Base-by-base conservation (phyloP, 2,329 filamentous ascomycete genomes). In the Pseudocercospora fuligena region DNA sequence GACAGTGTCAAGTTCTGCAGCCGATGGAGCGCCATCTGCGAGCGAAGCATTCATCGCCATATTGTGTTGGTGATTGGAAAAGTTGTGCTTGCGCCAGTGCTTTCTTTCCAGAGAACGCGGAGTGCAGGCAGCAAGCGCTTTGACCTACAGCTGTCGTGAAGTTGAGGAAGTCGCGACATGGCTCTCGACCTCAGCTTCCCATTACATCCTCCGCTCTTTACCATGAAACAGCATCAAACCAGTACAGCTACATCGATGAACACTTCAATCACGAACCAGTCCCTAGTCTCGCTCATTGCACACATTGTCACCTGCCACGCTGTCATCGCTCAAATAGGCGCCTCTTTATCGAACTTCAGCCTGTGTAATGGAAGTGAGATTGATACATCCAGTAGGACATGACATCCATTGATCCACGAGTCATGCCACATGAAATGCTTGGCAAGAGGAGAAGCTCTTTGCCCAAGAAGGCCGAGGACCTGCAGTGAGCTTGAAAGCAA, bases 401-500 rank as follows among this genome's bases (percentile, higher is more conserved):
- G 27, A 27, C 27, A 3, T 27, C 3, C 27, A 27, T 6, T 27
- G 46, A 11, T 25, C 46, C 23, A 21, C 46, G n/a, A 25, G 46
- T 25, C 46, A 49, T 29, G 54, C 54, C 54, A 58, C 29, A 58
- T 36, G 29, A 14, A 58, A 58, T 21, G 27, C 54, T 54, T 40
- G 29, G 47, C 47, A 27, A 25, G 31, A 25, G 19, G 31, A 51
- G 47, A 36, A 51, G 36, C 23, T 31, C 27, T 19, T 27, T 54
- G 57, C 49, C 46, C n/a, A 63, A 12, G 14, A 14, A 16, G 40
- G 29, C 23, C 11, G 40, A 25, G 31, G n/a, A 49, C 60, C 29
- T 53, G 60, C 40, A 53, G n/a, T 62, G 60, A 62, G 60, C 60
- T 51, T 62, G 43, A 53, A 60, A 43, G 27, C 58, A 60, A 51